Base-by-base conservation (phyloP, 768 basidiomycete species). In the Pisolithus microcarpus region DNA sequence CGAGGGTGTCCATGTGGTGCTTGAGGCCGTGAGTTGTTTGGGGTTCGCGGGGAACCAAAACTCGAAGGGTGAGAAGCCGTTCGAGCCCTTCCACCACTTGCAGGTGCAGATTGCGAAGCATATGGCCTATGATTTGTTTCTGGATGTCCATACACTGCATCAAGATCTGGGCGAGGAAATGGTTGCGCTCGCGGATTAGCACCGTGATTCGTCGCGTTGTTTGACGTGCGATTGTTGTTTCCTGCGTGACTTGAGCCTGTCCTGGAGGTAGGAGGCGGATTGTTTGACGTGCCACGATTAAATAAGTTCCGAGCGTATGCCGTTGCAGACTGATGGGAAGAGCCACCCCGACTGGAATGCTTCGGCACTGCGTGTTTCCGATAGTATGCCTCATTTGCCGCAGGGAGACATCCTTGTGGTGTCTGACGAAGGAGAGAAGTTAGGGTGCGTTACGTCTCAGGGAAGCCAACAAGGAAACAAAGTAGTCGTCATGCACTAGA, bases 111-210 rank as follows among this genome's bases (percentile, higher is more conserved):
- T 28, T 61, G 59, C 28, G 66, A 63, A 37, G 62, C 26, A 34
- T 56, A 46, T 8, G 52, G 42, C 7, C 28, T 37, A 38, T 57
- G 34, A 3, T 54, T 16, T 2, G 46, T 49, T 4, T 58, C 58
- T 37, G 45, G 45, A 2, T 31, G 47, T 21, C 44, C 31, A 19
- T 60, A 52, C 52, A 78, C 77, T 4, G 79, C 75, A 38, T 72
- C 77, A 13, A 85, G 75, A 60, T 86, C 83, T 13, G 84, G 84
- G 44, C 84, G 72, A n/a, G 83, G 66, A 52, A 85, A 83, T 13
- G 62, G 59, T 10, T 52, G 60, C 23, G 66, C 52, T 38, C 62
- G 57, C 7, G 72, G 62, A 10, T 56, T 59, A 9, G 24, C 44
- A 34, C 34, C 11, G 34, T 34, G 13, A 15, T 46, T 58, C 3